A percentile compares a stretch with the other conserved stretches of the same genome.
phyloP scores from a whole-genome alignment of 1,284 basidiomycete species.

The Ceratobasidium sp. region DNA sequence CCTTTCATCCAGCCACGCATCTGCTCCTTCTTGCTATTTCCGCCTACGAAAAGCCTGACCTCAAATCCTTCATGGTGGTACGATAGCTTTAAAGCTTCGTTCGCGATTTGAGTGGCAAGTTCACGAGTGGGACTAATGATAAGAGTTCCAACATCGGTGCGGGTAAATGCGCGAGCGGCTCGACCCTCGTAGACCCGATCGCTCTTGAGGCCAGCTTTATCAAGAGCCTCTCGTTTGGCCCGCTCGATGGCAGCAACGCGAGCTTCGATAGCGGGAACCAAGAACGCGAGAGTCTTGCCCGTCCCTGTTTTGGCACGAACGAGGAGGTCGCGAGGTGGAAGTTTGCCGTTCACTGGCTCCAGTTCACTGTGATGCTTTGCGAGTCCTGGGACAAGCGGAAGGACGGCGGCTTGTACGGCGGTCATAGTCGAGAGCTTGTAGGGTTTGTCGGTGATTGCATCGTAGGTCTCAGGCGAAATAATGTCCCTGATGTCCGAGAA shows the following conservation, averaged over 20 bases:
- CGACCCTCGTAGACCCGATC: slow-evolving; percentile 52
- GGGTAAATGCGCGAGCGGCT: slow-evolving; percentile 58
- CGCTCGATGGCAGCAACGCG: slow-evolving; percentile 67
- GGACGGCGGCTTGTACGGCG: slow-evolving; percentile 85
- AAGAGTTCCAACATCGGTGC: slow-evolving; percentile 76
- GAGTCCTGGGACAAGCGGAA: slow-evolving; percentile 74
- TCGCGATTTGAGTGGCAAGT: slow-evolving; percentile 93
- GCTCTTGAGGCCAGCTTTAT: slow-evolving; percentile 58
- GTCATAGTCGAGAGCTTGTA: slow-evolving; percentile 85
- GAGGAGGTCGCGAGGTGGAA: slow-evolving; percentile 70
- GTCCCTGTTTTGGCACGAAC: slow-evolving; percentile 94
- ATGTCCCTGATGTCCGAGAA: slow-evolving; percentile 63
- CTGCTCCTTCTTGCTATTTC: slow-evolving; percentile 76
- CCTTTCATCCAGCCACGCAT: slow-evolving; percentile 74
- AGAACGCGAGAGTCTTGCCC: slow-evolving; percentile 92
- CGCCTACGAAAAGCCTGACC: slow-evolving; percentile 87
- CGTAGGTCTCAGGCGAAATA: slow-evolving; percentile 66
- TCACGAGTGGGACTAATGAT: slow-evolving; percentile 96
- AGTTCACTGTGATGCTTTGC: slow-evolving; percentile 63
- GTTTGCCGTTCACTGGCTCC: slow-evolving; percentile 52
- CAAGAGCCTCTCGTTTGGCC: slow-evolving; percentile 54
- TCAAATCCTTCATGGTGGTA: slow-evolving; percentile 75
- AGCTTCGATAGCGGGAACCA: slow-evolving; percentile 88
- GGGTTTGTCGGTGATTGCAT: slow-evolving; percentile 75
- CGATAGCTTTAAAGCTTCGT: slow-evolving; percentile 81